Evolutionary conservation across 129 eudicot genomes (phyloP).

Genomic region (Artemisia tridentata): DNA sequence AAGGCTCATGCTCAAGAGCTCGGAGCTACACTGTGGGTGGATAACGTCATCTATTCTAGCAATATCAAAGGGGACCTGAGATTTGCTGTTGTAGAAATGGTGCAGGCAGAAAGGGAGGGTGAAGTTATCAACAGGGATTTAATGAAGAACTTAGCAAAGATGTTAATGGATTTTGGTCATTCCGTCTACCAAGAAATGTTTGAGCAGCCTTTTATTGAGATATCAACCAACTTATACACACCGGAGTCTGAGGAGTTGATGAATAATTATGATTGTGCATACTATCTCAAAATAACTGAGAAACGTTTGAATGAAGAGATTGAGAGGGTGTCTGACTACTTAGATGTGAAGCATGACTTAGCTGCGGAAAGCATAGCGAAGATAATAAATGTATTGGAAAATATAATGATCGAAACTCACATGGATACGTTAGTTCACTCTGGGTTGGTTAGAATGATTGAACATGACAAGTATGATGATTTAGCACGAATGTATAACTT

Average conservation of each 20-base stretch:
- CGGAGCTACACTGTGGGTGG: constrained; percentile 54
- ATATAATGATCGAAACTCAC: constrained; percentile 48
- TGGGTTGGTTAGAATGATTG: too few relatives aligned
- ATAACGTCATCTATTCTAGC: constrained; percentile 40
- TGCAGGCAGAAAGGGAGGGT: constrained; percentile 44
- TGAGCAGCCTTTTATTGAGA: constrained; percentile 35
- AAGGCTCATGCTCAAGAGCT: constrained; percentile 58
- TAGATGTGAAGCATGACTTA: constrained; percentile 42
- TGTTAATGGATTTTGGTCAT: too few relatives aligned
- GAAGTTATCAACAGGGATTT: too few relatives aligned
- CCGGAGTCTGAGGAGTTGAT: too few relatives aligned
- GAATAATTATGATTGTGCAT: constrained; percentile 52
- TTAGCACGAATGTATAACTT: too few relatives aligned
- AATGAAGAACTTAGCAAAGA: too few relatives aligned
- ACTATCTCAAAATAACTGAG: constrained; percentile 51
- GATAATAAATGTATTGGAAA: constrained; percentile 44
- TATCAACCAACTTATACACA: too few relatives aligned
- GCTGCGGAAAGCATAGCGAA: constrained; percentile 21
- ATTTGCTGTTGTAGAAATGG: constrained; percentile 42
- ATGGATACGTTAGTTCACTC: constrained; percentile 40
- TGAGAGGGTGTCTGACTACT: constrained; percentile 48
- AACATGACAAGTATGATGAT: too few relatives aligned
- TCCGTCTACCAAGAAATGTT: too few relatives aligned
- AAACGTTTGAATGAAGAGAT: constrained; percentile 55
- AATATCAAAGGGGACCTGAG: constrained; percentile 40